Evolutionary conservation across 176 grass and related monocot genomes (phyloP).

Genomic region (barley (Hordeum vulgare)): MorexV3_pseudomolecules_assembly NC_058522.1:525927313-525927812

Average conservation of each 20-base stretch:
- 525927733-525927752: neutral
- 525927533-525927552: constrained; percentile 9
- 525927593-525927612: neutral
- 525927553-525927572: constrained; percentile 11
- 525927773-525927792: constrained; percentile 78
- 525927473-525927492: neutral
- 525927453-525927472: neutral
- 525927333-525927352: neutral
- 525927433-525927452: neutral
- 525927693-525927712: neutral
- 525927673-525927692: constrained; percentile 18
- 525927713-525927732: neutral
- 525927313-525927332: neutral
- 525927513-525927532: constrained; percentile 5
- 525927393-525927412: neutral
- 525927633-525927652: neutral
- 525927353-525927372: neutral
- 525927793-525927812: constrained; percentile 80
- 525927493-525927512: neutral
- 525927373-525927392: neutral
- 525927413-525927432: neutral
- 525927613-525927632: neutral
- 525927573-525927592: neutral
- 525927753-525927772: neutral
- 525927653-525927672: constrained; percentile 15